Evolutionary conservation across 192 early-diverging fungal genomes (phyloP).

Genomic region (Kickxella alabastrina): DNA sequence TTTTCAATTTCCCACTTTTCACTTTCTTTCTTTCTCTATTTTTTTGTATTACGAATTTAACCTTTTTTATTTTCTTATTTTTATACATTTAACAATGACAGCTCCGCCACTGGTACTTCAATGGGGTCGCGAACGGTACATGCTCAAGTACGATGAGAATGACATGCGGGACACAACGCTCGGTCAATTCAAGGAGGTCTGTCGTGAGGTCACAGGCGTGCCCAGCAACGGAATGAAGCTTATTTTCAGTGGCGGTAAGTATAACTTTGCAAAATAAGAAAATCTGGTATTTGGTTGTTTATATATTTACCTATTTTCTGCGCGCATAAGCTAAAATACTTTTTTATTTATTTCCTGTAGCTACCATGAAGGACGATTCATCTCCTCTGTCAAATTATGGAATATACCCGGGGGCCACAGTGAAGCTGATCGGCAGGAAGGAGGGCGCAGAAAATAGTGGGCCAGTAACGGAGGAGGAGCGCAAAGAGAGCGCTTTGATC

Average conservation of each 20-base stretch:
- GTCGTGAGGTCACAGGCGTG: conserved; percentile 70
- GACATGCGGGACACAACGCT: conserved; percentile 59
- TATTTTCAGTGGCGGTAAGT: conserved; percentile 67
- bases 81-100: too few species aligned
- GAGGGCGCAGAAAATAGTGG: conserved; percentile 31
- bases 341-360: conserved; percentile 23
- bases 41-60: too few species aligned
- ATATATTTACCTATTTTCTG: neutral
- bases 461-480: conserved; percentile 40
- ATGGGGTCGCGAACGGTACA: conserved; percentile 50
- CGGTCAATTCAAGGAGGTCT: conserved; percentile 68
- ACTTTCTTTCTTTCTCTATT: too few species aligned
- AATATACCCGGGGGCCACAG: conserved; percentile 64
- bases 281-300: too few species aligned
- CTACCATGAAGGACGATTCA: conserved; percentile 72
- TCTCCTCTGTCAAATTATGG: conserved; percentile 68
- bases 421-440: conserved; percentile 67
- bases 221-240: conserved; percentile 74
- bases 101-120: conserved; percentile 47
- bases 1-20: too few species aligned
- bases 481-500: conserved; percentile 42
- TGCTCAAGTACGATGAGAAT: conserved; percentile 45
- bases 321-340: neutral
- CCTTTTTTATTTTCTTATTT: too few species aligned
- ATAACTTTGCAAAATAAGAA: neutral